phyloP scores from a whole-genome alignment of 495 filamentous ascomycete species.

The Amphirosellinia nigrospora region DNA sequence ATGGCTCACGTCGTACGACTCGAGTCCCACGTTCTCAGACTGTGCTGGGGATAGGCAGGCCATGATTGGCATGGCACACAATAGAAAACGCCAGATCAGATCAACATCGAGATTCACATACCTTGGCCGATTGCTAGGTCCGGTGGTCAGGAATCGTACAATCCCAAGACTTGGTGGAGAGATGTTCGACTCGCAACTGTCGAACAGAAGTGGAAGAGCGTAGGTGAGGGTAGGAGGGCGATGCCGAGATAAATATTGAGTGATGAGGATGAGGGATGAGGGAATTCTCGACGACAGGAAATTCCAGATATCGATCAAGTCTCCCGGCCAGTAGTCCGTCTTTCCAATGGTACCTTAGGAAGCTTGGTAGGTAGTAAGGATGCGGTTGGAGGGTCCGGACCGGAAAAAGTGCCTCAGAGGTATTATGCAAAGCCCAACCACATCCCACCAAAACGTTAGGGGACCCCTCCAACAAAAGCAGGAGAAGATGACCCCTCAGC shows the following conservation, averaged over 20 bases:
- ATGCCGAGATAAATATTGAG: not conserved
- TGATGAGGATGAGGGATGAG: constrained; percentile 17
- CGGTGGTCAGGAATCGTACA: not conserved
- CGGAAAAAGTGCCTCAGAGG: constrained; percentile 28
- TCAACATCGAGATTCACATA: constrained; percentile 5
- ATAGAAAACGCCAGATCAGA: not conserved
- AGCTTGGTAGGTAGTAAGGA: too few species aligned
- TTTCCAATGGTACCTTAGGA: constrained; percentile 15
- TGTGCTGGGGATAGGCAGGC: not conserved
- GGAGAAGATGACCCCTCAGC: not conserved
- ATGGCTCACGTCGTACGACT: not conserved
- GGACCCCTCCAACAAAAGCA: not conserved
- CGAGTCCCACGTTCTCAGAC: not conserved
- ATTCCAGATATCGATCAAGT: constrained; percentile 6
- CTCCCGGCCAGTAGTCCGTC: constrained; percentile 6
- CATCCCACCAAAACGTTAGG: not conserved
- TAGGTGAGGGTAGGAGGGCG: not conserved
- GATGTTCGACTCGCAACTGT: not conserved
- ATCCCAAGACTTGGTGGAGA: not conserved
- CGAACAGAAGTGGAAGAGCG: not conserved
- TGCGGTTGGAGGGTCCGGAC: not conserved
- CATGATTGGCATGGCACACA: not conserved
- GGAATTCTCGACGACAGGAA: constrained; percentile 22
- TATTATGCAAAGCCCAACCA: not conserved
- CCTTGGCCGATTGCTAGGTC: constrained; percentile 4